Percentiles rank a stretch among this genome's conserved stretches.
Conservation (phyloP, 2,329 filamentous ascomycete species). For the Talaromyces atroroseus region DNA sequence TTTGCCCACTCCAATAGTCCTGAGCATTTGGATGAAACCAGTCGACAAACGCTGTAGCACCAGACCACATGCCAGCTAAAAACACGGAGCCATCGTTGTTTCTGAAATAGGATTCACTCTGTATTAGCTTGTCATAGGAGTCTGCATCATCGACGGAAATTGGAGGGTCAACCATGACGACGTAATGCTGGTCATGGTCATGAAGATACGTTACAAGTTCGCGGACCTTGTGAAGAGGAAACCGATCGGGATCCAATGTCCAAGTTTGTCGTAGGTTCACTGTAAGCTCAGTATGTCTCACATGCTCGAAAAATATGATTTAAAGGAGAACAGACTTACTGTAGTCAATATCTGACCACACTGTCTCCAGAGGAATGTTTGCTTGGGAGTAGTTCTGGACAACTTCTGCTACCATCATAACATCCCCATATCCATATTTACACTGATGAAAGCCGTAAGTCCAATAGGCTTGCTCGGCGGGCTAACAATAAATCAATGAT, state of each 20-base stretch:
- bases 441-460: constrained; percentile 64
- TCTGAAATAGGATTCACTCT: constrained; percentile 47
- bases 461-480: constrained; percentile 76
- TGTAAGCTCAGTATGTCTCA: background rate
- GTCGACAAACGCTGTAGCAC: constrained; percentile 66
- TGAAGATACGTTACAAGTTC: constrained; percentile 64
- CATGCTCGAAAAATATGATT: too few relatives aligned
- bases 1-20: constrained; percentile 65
- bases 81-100: constrained; percentile 53
- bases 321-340: constrained; percentile 22
- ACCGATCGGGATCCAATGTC: constrained; percentile 36
- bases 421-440: constrained; percentile 56
- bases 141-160: constrained; percentile 52
- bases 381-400: constrained; percentile 40
- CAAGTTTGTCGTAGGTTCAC: constrained; percentile 28
- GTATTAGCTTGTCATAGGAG: constrained; percentile 14
- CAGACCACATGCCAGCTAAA: constrained; percentile 70
- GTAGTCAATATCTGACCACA: constrained; percentile 44
- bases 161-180: constrained; percentile 68
- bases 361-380: constrained; percentile 39
- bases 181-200: constrained; percentile 60
- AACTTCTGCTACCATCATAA: constrained; percentile 39
- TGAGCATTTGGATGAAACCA: constrained; percentile 66
- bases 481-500: constrained; percentile 24
- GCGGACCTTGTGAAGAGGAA: constrained; percentile 48